A percentile compares a stretch with the other conserved stretches of the same genome.
These are phyloP conservation scores for Blastobotrys americana DNA, from an alignment of 805 yeast species.

Conservation along the genomic window DNA sequence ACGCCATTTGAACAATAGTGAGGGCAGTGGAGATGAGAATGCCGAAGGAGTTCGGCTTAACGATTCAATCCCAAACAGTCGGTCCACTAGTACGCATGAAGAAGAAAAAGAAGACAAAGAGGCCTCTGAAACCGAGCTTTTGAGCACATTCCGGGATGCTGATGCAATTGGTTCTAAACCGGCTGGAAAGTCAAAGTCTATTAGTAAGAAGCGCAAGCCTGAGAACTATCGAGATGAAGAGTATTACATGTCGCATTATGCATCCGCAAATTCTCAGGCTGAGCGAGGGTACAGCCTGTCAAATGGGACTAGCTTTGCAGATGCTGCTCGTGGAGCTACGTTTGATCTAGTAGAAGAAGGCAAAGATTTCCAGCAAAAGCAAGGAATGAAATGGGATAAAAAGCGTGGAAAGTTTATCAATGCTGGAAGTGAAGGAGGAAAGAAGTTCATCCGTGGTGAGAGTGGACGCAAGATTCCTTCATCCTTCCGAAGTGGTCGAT, in stretches of 20 bases:
- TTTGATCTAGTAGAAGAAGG: constrained; percentile 79
- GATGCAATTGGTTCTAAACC: constrained; percentile 2
- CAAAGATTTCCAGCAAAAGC: constrained; percentile 54
- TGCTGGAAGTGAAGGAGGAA: constrained; percentile 51
- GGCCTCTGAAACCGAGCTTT: constrained; percentile 36
- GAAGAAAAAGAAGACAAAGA: constrained; percentile 24
- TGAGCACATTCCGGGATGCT: constrained; percentile 29
- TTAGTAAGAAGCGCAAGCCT: constrained; percentile 29
- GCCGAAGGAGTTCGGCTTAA: constrained; percentile 16
- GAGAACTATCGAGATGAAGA: constrained; percentile 66
- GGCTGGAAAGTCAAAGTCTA: constrained; percentile 36
- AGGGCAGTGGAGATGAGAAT: constrained; percentile 22
- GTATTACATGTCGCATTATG: constrained; percentile 81
- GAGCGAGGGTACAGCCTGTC: constrained; percentile 62
- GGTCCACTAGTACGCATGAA: neutral
- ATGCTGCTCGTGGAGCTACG: constrained; percentile 76
- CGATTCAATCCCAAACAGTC: too few species aligned
- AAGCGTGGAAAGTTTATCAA: constrained; percentile 86
- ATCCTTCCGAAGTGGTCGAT: constrained; percentile 80
- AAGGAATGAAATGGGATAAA: constrained; percentile 83
- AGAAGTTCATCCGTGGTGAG: constrained; percentile 84
- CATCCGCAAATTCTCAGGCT: constrained; percentile 70
- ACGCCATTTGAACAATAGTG: constrained; percentile 10
- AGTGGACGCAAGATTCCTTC: constrained; percentile 92
- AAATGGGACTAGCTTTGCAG: constrained; percentile 52